phyloP scores from a whole-genome alignment of 148 eudicot genomes.

The Chenopodium quinoa region DNA sequence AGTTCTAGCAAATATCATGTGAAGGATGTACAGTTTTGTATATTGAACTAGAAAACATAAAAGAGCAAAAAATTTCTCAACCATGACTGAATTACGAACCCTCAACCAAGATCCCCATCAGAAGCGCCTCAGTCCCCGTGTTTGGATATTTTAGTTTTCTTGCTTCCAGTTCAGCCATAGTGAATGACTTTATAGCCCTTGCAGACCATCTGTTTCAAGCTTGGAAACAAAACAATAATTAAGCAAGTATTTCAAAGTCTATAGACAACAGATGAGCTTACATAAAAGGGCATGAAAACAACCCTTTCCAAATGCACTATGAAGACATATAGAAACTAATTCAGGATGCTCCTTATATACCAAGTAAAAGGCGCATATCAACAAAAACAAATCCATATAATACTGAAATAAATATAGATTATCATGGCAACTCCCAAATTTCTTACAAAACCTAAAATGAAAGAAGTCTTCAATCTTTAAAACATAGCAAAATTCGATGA shows the following conservation, averaged over 20 bases:
- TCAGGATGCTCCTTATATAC: too few species aligned
- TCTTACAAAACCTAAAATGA: not conserved
- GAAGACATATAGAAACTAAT: too few species aligned
- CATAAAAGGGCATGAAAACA: not conserved
- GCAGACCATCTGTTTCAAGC: constrained; percentile 79
- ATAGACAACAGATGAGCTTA: not conserved
- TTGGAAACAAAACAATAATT: constrained; percentile 24
- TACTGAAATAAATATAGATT: too few species aligned
- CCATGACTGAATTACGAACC: constrained; percentile 44
- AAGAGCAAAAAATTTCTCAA: not conserved
- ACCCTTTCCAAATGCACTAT: not conserved
- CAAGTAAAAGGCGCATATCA: too few species aligned
- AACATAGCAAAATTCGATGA: not conserved
- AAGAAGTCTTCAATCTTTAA: not conserved
- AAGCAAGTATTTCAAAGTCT: constrained; percentile 19
- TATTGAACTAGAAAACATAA: constrained; percentile 1
- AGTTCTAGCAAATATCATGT: not conserved
- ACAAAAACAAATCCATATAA: too few species aligned
- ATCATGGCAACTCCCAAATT: not conserved
- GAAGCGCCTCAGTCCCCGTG: constrained; percentile 81
- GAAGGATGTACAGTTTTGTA: not conserved
- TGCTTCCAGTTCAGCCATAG: constrained; percentile 82
- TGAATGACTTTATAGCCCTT: constrained; percentile 69
- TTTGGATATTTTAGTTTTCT: constrained; percentile 76
- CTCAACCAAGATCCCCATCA: constrained; percentile 90